A percentile compares a stretch with the other conserved stretches of the same genome.
Conservation (phyloP, 2,329 filamentous ascomycete genomes). For the Ceratocystis albifundus region DNA sequence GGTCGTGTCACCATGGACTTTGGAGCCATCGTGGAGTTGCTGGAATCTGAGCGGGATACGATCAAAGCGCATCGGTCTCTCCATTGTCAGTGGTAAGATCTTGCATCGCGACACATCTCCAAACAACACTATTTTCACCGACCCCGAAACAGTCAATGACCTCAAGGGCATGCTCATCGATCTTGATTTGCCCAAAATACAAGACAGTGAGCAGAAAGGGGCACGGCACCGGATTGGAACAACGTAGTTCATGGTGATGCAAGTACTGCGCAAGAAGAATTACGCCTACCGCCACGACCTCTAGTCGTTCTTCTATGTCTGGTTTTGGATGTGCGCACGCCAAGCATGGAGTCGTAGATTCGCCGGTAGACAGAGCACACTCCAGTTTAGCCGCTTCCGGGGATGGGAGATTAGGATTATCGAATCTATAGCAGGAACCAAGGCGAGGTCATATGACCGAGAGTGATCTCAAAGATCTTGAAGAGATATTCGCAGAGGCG, state of each 20-base stretch:
- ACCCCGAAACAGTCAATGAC: not conserved
- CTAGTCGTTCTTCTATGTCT: not conserved
- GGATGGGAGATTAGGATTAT: not conserved
- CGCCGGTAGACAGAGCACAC: not conserved
- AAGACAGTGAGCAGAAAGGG: not conserved
- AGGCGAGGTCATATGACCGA: too few species aligned
- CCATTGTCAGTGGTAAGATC: not conserved
- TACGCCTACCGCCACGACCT: not conserved
- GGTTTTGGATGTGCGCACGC: not conserved
- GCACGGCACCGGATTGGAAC: not conserved
- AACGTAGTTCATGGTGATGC: not conserved
- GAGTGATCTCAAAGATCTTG: too few species aligned
- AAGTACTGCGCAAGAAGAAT: not conserved
- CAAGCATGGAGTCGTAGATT: not conserved
- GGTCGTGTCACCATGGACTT: not conserved
- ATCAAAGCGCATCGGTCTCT: not conserved
- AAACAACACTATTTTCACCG: not conserved
- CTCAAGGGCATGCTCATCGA: not conserved
- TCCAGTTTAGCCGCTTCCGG: not conserved
- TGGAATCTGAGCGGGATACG: not conserved
- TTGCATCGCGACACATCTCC: not conserved
- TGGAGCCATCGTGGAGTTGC: not conserved
- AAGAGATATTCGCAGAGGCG: too few species aligned
- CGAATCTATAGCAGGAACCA: rapidly evolving
- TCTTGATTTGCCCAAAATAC: not conserved